A percentile compares a stretch with the other conserved stretches of the same genome.
Evolutionary conservation across 176 grass and related monocot genomes (phyloP).

Genomic region (Ampelocalamus luodianensis): DNA sequence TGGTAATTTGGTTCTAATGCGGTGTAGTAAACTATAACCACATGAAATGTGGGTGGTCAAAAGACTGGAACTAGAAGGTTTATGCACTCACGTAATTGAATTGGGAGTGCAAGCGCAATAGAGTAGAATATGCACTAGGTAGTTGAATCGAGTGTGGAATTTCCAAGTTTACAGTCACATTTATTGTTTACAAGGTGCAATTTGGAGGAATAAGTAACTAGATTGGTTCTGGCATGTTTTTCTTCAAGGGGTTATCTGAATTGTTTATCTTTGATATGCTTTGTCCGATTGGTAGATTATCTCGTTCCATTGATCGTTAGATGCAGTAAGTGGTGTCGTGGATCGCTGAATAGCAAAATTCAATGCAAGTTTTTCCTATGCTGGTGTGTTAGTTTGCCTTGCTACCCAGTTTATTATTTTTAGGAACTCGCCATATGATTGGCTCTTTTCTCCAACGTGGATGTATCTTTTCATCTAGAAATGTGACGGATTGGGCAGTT

Average conservation of each 20-base stretch:
- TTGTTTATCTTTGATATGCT: conserved; percentile 21
- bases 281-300: background rate
- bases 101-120: background rate
- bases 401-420: conserved; percentile 23
- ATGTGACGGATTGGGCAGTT: conserved; percentile 36
- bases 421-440: background rate
- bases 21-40: background rate
- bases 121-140: background rate
- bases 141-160: background rate
- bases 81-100: background rate
- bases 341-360: conserved; percentile 7
- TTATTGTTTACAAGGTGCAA: conserved; percentile 26
- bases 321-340: background rate
- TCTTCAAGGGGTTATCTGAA: conserved; percentile 10
- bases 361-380: conserved; percentile 32
- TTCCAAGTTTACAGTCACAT: background rate
- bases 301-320: conserved; percentile 7
- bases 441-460: conserved; percentile 25
- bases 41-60: background rate
- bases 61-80: background rate
- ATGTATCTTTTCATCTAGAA: conserved; percentile 22
- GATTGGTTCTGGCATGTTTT: conserved; percentile 4
- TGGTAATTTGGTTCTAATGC: no score
- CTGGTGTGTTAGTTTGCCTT: conserved; percentile 30
- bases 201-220: background rate